Evolutionary conservation across 2,329 filamentous ascomycete genomes (phyloP).

Genomic region (Aspergillus tanneri): DNA sequence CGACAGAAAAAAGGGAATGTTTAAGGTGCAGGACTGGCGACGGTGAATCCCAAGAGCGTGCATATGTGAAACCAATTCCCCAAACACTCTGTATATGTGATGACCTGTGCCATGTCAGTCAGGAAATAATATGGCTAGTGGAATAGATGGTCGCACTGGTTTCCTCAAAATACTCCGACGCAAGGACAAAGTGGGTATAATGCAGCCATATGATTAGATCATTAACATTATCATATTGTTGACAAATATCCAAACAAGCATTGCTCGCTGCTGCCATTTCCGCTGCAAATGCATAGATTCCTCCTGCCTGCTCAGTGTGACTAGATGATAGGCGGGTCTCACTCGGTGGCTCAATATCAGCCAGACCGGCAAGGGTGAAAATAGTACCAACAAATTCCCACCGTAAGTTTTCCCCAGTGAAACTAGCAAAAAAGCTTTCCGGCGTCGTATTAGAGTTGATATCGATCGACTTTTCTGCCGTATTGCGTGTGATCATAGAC

Average conservation of each 20-base stretch:
- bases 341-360: neutral
- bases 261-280: constrained; percentile 8
- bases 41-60: constrained; percentile 1
- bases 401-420: constrained; percentile 7
- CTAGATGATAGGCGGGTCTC: neutral
- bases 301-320: neutral
- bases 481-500: constrained; percentile 4
- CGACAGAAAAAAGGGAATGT: constrained; percentile 3
- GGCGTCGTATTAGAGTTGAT: constrained; percentile 2
- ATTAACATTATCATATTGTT: constrained; percentile 4
- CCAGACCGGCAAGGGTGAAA: constrained; percentile 4
- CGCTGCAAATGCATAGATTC: constrained; percentile 3
- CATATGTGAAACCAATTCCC: constrained; percentile 2
- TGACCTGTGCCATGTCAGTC: neutral
- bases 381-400: constrained; percentile 8
- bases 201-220: constrained; percentile 5
- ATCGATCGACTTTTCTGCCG: neutral
- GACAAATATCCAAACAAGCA: constrained; percentile 8
- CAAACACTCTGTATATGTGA: neutral
- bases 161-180: constrained; percentile 3
- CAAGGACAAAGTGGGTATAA: neutral
- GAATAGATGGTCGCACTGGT: neutral
- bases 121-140: neutral
- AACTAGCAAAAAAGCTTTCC: constrained; percentile 1
- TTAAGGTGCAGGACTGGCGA: neutral